Evolutionary conservation across 306 rosid species (phyloP).

Genomic region (Glycyrrhiza uralensis): DNA sequence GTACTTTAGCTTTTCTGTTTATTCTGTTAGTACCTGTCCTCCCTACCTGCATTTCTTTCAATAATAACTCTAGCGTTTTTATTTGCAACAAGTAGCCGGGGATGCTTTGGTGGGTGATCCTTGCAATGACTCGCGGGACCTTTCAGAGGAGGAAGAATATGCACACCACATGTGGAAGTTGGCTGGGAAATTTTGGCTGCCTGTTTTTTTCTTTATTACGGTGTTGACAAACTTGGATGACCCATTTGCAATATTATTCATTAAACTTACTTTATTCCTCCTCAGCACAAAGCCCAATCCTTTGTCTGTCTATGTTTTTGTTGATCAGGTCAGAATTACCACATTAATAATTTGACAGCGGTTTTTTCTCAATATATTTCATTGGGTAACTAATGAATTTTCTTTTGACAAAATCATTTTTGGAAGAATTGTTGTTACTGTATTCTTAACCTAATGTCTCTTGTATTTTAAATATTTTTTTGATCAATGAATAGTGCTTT

Average conservation of each 20-base stretch:
- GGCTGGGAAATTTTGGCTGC: slow-evolving; percentile 62
- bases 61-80: slow-evolving; percentile 14
- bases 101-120: slow-evolving; percentile 42
- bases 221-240: slow-evolving; percentile 53
- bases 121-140: slow-evolving; percentile 20
- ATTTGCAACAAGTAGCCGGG: slow-evolving; percentile 38
- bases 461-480: not conserved
- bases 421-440: not conserved
- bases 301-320: slow-evolving; percentile 63
- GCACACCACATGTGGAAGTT: slow-evolving; percentile 35
- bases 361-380: slow-evolving; percentile 7
- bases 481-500: not conserved
- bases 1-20: slow-evolving; percentile 17
- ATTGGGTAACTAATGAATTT: not conserved
- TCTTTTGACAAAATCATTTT: not conserved
- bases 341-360: not conserved
- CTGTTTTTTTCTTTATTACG: slow-evolving; percentile 47
- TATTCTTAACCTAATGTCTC: not conserved
- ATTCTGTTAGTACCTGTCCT: not conserved
- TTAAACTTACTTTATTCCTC: slow-evolving; percentile 55
- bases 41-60: not conserved
- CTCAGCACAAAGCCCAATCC: slow-evolving; percentile 72
- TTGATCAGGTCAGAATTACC: slow-evolving; percentile 59
- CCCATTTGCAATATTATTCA: slow-evolving; percentile 37
- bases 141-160: slow-evolving; percentile 41